These are phyloP conservation scores for Guadua angustifolia DNA, from an alignment of 176 grass and related monocot genomes.

Conservation along the genomic window DNA sequence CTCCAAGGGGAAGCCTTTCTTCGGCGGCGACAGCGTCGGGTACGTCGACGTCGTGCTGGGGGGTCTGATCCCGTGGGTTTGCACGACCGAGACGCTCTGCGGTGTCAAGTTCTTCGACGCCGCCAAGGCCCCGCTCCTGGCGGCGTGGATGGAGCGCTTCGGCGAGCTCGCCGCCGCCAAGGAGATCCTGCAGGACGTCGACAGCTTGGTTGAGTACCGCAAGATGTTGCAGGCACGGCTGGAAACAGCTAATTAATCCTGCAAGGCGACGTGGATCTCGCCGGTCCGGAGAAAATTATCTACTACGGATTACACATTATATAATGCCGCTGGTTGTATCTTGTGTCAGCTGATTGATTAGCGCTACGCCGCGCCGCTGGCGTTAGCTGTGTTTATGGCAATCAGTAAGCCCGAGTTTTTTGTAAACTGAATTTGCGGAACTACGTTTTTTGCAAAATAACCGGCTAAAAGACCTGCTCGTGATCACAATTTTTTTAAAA, in stretches of 20 bases:
- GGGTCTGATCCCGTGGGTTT: not conserved
- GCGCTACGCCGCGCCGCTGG: too few species aligned
- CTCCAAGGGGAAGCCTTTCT: constrained; percentile 53
- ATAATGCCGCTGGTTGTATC: not conserved
- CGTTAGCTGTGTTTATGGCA: too few species aligned
- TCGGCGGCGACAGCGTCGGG: not conserved
- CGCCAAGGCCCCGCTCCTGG: constrained; percentile 36
- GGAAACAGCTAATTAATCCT: too few species aligned
- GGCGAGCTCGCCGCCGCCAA: constrained; percentile 29
- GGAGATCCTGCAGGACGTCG: not conserved
- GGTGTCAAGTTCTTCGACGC: constrained; percentile 26
- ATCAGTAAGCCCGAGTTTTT: too few species aligned
- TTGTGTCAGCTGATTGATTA: too few species aligned
- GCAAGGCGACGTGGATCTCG: too few species aligned
- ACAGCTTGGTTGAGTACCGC: constrained; percentile 9
- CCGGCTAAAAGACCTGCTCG: too few species aligned
- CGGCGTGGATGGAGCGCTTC: constrained; percentile 41
- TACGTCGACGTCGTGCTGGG: constrained; percentile 53
- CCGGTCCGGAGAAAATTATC: too few species aligned
- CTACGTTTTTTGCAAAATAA: too few species aligned
- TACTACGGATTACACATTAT: too few species aligned
- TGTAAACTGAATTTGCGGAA: too few species aligned
- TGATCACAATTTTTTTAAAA: too few species aligned
- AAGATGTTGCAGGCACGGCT: not conserved
- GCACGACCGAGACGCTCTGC: not conserved